phyloP scores from a whole-genome alignment of 1,139 yeast genomes.

The Sugiyamaella japonica region DNA sequence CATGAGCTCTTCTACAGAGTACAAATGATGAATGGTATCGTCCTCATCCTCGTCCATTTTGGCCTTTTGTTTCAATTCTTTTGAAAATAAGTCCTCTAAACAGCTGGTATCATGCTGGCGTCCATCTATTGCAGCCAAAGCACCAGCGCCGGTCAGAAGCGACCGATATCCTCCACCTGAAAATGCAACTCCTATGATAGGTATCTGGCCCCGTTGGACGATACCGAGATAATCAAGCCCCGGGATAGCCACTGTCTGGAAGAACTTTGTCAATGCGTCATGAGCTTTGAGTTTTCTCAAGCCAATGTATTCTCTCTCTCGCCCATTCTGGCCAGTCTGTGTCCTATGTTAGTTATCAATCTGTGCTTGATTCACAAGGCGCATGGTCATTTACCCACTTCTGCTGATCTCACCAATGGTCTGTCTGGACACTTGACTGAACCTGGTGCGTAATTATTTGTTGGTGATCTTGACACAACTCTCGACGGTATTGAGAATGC shows the following conservation, averaged over 20 bases:
- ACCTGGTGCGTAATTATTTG: slow-evolving; percentile 25
- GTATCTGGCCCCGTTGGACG: slow-evolving; percentile 25
- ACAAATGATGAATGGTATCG: neutral
- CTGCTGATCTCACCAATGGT: slow-evolving; percentile 22
- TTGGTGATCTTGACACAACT: slow-evolving; percentile 17
- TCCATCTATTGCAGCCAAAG: slow-evolving; percentile 29
- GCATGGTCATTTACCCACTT: slow-evolving; percentile 6
- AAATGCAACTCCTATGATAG: slow-evolving; percentile 52
- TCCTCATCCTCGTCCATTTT: slow-evolving; percentile 7
- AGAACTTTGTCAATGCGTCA: slow-evolving; percentile 32
- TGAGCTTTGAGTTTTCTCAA: slow-evolving; percentile 15
- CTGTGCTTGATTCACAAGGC: neutral
- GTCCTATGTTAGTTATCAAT: slow-evolving; percentile 9
- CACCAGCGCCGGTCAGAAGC: slow-evolving; percentile 65
- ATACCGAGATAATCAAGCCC: slow-evolving; percentile 37
- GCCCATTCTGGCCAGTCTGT: slow-evolving; percentile 13
- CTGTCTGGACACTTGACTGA: slow-evolving; percentile 23
- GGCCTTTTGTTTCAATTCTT: neutral
- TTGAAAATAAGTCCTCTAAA: slow-evolving; percentile 32
- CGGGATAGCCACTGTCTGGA: slow-evolving; percentile 35
- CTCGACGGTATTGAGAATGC: neutral
- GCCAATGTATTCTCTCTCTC: slow-evolving; percentile 20
- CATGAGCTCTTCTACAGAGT: neutral
- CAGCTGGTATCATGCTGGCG: slow-evolving; percentile 20
- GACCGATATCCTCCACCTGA: slow-evolving; percentile 80